A percentile compares a stretch with the other conserved stretches of the same genome.
Conservation (phyloP, 1,284 basidiomycete genomes). For the Fistulinella cinereoalba region DNA sequence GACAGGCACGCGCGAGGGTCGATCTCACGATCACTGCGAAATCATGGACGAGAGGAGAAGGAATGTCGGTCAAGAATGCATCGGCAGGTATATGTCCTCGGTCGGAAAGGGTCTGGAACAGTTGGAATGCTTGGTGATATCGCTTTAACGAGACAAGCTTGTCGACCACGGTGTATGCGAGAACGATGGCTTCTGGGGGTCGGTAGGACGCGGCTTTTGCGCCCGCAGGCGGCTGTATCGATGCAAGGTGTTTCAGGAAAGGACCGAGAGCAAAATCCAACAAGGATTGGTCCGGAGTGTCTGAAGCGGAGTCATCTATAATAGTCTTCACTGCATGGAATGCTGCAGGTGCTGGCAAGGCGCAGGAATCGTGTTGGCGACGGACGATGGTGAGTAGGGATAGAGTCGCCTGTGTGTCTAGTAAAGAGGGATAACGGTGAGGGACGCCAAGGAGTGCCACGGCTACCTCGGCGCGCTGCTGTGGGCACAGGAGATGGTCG, state of each 20-base stretch:
- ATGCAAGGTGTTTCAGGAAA: conserved; percentile 20
- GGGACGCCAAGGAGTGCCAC: conserved; percentile 27
- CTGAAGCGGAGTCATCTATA: conserved; percentile 13
- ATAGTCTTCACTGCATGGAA: conserved; percentile 23
- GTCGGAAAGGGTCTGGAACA: conserved; percentile 45
- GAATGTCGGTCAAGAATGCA: conserved; percentile 35
- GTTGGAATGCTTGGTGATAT: conserved; percentile 34
- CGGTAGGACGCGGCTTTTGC: conserved; percentile 23
- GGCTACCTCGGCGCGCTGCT: conserved; percentile 28
- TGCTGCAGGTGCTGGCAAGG: conserved; percentile 19
- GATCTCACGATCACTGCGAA: conserved; percentile 44
- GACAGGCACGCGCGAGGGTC: conserved; percentile 45
- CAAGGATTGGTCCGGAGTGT: conserved; percentile 14
- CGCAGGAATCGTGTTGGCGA: conserved; percentile 14
- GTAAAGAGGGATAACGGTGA: conserved; percentile 13
- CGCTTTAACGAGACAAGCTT: conserved; percentile 35
- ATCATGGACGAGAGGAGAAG: conserved; percentile 35
- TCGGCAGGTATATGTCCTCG: conserved; percentile 36
- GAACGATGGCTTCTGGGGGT: conserved; percentile 21
- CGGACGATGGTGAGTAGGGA: conserved; percentile 27
- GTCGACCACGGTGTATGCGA: conserved; percentile 30
- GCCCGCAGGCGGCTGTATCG: conserved; percentile 15
- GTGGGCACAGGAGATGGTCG: conserved; percentile 16
- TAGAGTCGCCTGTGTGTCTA: conserved; percentile 21
- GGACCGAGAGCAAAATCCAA: conserved; percentile 20